A percentile compares a stretch with the other conserved stretches of the same genome.
Conservation (phyloP, 495 filamentous ascomycete genomes). For the Podospora pseudoanserina region DNA sequence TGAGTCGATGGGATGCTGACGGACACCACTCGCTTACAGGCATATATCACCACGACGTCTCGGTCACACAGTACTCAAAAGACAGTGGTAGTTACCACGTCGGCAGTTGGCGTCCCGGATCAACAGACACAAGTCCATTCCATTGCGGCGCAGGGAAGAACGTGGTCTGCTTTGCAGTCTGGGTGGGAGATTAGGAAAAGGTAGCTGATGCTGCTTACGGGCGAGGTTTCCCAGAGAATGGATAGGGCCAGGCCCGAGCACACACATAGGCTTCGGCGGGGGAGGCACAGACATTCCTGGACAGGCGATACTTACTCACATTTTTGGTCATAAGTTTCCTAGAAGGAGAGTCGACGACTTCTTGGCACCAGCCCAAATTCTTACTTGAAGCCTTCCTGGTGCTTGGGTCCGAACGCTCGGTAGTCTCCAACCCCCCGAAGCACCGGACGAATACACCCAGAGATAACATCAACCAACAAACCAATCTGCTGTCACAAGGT, state of each 20-base stretch:
- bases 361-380: neutral
- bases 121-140: neutral
- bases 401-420: neutral
- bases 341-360: neutral
- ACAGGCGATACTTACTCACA: neutral
- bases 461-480: neutral
- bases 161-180: neutral
- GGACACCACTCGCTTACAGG: neutral
- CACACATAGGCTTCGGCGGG: neutral
- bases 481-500: neutral
- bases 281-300: neutral
- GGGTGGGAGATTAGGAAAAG: neutral
- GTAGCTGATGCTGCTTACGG: neutral
- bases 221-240: neutral
- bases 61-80: neutral
- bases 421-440: neutral
- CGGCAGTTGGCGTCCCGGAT: neutral
- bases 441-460: neutral
- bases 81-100: neutral
- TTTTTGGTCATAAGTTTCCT: neutral
- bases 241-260: no score
- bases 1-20: neutral
- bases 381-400: neutral
- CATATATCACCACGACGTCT: neutral
- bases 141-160: neutral